A percentile compares a stretch with the other conserved stretches of the same genome.
These are phyloP conservation scores for Candida wancherniae DNA, from an alignment of 805 yeast species.

Conservation along the genomic window DNA sequence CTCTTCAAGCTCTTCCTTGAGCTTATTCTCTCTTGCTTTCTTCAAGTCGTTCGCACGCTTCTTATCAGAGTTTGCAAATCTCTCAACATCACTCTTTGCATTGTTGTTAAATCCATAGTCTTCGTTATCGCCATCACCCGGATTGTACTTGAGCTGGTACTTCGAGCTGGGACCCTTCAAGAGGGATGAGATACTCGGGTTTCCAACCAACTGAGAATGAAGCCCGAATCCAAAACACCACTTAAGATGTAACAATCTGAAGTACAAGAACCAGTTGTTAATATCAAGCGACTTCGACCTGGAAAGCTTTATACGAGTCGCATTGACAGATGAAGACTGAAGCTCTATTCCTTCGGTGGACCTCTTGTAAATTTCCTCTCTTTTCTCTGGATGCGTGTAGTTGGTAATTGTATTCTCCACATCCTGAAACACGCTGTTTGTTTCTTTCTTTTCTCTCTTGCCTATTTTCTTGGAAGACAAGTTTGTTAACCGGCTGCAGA, in stretches of 20 bases:
- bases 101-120: constrained; percentile 10
- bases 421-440: constrained; percentile 57
- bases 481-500: constrained; percentile 40
- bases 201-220: constrained; percentile 43
- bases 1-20: constrained; percentile 29
- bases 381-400: constrained; percentile 30
- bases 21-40: constrained; percentile 34
- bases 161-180: constrained; percentile 29
- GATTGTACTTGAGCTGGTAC: constrained; percentile 15
- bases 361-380: constrained; percentile 33
- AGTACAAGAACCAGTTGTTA: constrained; percentile 47
- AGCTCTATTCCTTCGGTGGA: constrained; percentile 35
- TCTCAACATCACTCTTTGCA: constrained; percentile 13
- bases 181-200: constrained; percentile 30
- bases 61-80: constrained; percentile 23
- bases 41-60: constrained; percentile 32
- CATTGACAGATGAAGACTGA: constrained; percentile 25
- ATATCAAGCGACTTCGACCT: constrained; percentile 44
- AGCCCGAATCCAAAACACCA: constrained; percentile 51
- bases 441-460: constrained; percentile 58
- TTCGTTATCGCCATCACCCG: constrained; percentile 4
- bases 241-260: constrained; percentile 44
- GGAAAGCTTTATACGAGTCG: constrained; percentile 38
- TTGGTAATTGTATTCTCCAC: constrained; percentile 45
- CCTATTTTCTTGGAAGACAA: constrained; percentile 54